Evolutionary conservation across 1,284 basidiomycete genomes (phyloP), one percentile per base, ranked within the genome.

Genomic region (Fomitopsis betulina): DNA sequence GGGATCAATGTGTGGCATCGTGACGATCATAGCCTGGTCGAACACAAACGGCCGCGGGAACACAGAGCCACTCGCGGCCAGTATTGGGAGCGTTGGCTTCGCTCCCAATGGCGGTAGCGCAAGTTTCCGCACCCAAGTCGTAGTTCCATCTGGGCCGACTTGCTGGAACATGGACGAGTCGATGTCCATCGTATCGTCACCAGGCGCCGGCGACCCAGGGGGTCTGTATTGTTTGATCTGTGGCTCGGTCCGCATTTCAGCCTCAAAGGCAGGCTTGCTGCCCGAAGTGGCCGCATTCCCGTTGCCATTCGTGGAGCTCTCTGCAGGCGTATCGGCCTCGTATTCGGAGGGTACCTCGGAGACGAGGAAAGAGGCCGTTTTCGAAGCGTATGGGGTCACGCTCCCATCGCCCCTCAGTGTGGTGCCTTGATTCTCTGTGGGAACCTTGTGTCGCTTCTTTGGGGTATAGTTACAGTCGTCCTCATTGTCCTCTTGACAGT

Each of bases 401-500:
- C 73, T 69, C 57, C 73, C 70, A 56, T 77, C 76, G 32, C 49
- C 49, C 49, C 23, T 51, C 9, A 32, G 49, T 54, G 72, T 69
- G 58, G 73, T 56, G 27, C 72, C 62, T 17, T 62, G 72, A 55
- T 79, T 76, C 58, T 84, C 82, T 23, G 75, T 71, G 33, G 78
- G 76, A 32, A 79, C 75, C 63, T 83, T 86, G 62, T 83, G 79
- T 50, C 85, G 74, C 66, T 83, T 85, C 72, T 87, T 87, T 7
- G 85, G 85, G 35, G 85, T 85, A 65, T 87, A 87, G 65, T 85
- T 85, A 70, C 85, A 87, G 54, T 81, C 78, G 17, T 73, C 68
- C 59, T 76, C 77, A n/a, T 78, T 76, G 42, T 78, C 75, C 55
- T 79, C 78, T 13, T 68, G 67, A 58, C 85, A 87, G 58, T 86